phyloP scores from a whole-genome alignment of 106 monocot species.

The Xerophyta viscosa region DNA sequence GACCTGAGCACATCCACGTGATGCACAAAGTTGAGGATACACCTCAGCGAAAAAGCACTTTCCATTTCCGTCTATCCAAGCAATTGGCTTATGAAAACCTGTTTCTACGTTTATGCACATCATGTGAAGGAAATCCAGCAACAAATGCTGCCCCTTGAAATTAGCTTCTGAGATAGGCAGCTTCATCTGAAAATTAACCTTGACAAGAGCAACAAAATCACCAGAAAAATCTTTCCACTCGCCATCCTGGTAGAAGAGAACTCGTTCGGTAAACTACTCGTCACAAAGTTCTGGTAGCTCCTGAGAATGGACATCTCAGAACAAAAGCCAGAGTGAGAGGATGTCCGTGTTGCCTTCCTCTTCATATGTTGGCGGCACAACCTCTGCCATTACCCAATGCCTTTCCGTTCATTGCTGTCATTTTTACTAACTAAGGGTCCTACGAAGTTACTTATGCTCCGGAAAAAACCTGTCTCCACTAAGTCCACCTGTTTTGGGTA shows the following conservation, averaged over 20 bases:
- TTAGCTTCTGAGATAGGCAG: conserved; percentile 49
- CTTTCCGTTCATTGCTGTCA: conserved; percentile 47
- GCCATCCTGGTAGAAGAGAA: conserved; percentile 43
- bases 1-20: conserved; percentile 3
- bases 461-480: conserved; percentile 26
- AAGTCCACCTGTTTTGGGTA: conserved; percentile 20
- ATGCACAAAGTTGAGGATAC: conserved; percentile 18
- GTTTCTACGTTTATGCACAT: conserved; percentile 43
- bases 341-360: conserved; percentile 23
- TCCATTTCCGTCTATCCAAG: conserved; percentile 43
- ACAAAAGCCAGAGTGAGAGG: background rate
- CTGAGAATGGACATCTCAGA: conserved; percentile 17
- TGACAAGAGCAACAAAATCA: conserved; percentile 19
- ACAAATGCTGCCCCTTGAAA: conserved; percentile 25
- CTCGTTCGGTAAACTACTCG: conserved; percentile 46
- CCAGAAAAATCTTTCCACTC: conserved; percentile 61
- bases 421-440: conserved; percentile 27
- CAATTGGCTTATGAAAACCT: conserved; percentile 36
- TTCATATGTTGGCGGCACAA: conserved; percentile 12
- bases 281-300: conserved; percentile 57
- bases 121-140: conserved; percentile 83
- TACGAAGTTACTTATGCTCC: conserved; percentile 33
- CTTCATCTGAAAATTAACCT: conserved; percentile 39
- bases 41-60: conserved; percentile 32
- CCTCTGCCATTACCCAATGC: conserved; percentile 35